Base-by-base conservation (phyloP, 208 protist genomes). In the Trypanosoma platydactyli region DNA sequence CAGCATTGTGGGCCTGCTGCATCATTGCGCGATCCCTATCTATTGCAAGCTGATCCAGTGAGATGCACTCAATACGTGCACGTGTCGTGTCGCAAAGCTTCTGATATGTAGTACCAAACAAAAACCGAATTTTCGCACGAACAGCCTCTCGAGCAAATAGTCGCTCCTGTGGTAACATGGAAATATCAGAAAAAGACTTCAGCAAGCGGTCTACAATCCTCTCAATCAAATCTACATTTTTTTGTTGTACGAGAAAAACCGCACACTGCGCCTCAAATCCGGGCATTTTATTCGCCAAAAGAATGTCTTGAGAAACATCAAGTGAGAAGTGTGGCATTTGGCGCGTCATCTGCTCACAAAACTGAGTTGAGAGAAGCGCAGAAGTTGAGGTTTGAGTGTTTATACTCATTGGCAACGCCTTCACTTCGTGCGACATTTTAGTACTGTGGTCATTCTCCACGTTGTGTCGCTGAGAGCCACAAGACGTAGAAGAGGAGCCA, bases 201-300 rank as follows among this genome's bases (percentile, higher is more conserved):
- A 70, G 13, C n/a, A 70, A 24, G 4, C n/a, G 51, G 16, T 60
- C 45, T 12, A 56, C 53, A 42, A 0, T 20, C 1, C 20, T 35
- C 18, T 52, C 46, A 16, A 66, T 27, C n/a, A 57, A 12, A 0
- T 61, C 18, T 25, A 24, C 4, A 24, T 61, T 65, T 29, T n/a
- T 5, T 5, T 35, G 38, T 35, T 76, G 18, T 16, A 48, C 38
- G 4, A 68, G 22, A 45, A 71, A 76, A 35, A 69, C 7, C 0
- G 64, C 64, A 38, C 35, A 70, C 38, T 70, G 64, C 1, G 53
- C 11, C 25, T 70, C 64, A 55, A 70, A 70, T 20, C 38, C 64
- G 24, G 54, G 52, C 9, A 63, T 13, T 29, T 24, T 40, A n/a
- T 61, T 52, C 16, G 24, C 20, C 0, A 24, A 11, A 1, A 70